Evolutionary conservation across 1,284 basidiomycete genomes (phyloP).

Genomic region (Puccinia coronata): DNA sequence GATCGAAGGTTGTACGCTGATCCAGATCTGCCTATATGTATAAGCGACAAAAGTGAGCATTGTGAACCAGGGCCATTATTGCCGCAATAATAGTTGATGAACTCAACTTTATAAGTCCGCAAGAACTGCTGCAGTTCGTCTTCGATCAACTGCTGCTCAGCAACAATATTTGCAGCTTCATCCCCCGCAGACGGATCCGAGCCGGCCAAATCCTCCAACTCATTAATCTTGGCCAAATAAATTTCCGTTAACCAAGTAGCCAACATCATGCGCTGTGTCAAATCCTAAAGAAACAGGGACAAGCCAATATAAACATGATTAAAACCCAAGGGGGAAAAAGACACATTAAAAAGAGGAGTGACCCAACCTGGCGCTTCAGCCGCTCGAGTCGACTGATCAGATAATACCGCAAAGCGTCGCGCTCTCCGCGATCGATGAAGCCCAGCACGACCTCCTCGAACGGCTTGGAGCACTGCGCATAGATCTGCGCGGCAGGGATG

Average conservation of each 20-base stretch:
- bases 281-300: constrained; percentile 66
- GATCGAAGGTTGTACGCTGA: constrained; percentile 79
- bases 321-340: neutral
- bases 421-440: constrained; percentile 84
- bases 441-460: constrained; percentile 92
- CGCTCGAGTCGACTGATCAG: constrained; percentile 82
- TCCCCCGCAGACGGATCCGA: constrained; percentile 58
- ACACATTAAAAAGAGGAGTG: neutral
- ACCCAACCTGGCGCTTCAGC: constrained; percentile 71
- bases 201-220: constrained; percentile 78
- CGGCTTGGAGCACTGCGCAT: constrained; percentile 79
- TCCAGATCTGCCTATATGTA: constrained; percentile 73
- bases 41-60: no score
- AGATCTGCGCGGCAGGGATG: constrained; percentile 88
- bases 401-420: constrained; percentile 90
- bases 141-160: constrained; percentile 80
- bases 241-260: constrained; percentile 99
- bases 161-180: constrained; percentile 79
- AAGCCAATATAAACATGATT: neutral
- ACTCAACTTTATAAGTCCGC: constrained; percentile 78
- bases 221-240: constrained; percentile 92
- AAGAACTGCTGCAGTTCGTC: constrained; percentile 91
- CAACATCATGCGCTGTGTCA: constrained; percentile 93
- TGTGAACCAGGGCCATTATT: neutral
- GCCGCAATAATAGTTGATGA: neutral